Evolutionary conservation across 495 filamentous ascomycete species (phyloP), one percentile per base, ranked within the genome.

Genomic region (Talaromyces proteolyticus): DNA sequence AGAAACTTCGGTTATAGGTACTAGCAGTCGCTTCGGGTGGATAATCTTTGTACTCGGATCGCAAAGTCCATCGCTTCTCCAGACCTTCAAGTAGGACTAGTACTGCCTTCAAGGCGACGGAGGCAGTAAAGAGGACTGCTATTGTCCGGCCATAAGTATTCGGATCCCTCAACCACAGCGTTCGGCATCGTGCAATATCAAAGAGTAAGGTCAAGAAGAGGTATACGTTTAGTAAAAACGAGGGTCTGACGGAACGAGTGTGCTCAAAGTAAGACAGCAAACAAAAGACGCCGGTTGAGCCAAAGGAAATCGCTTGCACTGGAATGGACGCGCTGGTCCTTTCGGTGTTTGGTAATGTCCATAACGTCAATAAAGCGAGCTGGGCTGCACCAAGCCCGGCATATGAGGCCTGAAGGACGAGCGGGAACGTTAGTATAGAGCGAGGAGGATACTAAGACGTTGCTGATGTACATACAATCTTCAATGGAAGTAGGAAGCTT

Each of bases 11-110:
- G 49, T 66, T 76, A 48, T 76, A 80, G 11, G 81, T 65, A 0
- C 81, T 72, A 26, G 64, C 72, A 0, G 74, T 80, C n/a, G 77
- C 77, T 53, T 89, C 86, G 0, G 80, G 80, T 14, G 80, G 76
- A 39, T 73, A 69, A 6, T 58, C 51, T 7, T 52, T 52, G 51
- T 69, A 80, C 42, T 69, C 65, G 1, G 62, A 25, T 10, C 60
- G 62, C 4, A 86, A 57, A n/a, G 78, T 55, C 5, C 57, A 53
- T 26, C 70, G 55, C 64, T 88, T 88, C 36, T 77, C 70, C 4
- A 68, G 55, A 0, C 79, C 65, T 51, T 88, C 83, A 3, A 82
- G 57, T 3, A 81, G 4, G 0, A 81, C 56, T 0, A 83, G 46
- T 6, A 77, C n/a, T 2, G 61, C 21, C 47, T 82, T 86, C 36